phyloP scores from a whole-genome alignment of 305 asterid genomes.

The Plantago coronopus region DNA sequence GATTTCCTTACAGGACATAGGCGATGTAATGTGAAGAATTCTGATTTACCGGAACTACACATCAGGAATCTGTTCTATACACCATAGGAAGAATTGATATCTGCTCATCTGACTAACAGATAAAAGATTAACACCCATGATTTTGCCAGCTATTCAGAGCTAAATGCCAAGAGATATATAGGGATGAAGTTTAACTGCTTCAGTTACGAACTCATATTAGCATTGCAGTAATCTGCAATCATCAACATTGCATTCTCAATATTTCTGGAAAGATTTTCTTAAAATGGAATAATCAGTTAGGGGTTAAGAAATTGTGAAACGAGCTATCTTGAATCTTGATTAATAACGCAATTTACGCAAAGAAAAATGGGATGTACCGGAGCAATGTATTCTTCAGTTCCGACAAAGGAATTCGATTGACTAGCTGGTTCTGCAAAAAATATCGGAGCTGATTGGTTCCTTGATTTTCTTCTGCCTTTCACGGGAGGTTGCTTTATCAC shows the following conservation, averaged over 20 bases:
- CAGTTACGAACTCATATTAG: background rate
- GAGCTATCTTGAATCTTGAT: background rate
- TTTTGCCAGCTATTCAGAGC: background rate
- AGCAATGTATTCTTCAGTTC: slow-evolving; percentile 97
- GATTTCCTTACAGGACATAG: too few relatives aligned
- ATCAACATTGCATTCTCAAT: background rate
- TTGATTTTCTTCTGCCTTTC: slow-evolving; percentile 52
- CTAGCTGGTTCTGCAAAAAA: slow-evolving; percentile 86
- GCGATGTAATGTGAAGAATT: too few relatives aligned
- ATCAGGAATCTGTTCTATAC: background rate
- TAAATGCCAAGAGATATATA: too few relatives aligned
- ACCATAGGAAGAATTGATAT: too few relatives aligned
- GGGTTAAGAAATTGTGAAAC: background rate
- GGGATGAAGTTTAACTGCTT: background rate
- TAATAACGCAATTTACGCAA: background rate
- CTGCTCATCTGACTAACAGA: too few relatives aligned
- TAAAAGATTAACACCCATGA: background rate
- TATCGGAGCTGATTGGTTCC: slow-evolving; percentile 68
- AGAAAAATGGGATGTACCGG: slow-evolving; percentile 52
- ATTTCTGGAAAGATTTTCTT: background rate
- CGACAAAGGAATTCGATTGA: slow-evolving; percentile 93
- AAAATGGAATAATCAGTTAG: background rate
- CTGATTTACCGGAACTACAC: background rate
- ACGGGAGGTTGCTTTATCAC: slow-evolving; percentile 68
- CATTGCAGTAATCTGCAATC: background rate